A percentile compares a stretch with the other conserved stretches of the same genome.
These are phyloP conservation scores for Aspergillus haitiensis DNA, from an alignment of 495 filamentous ascomycete genomes.

Conservation along the genomic window DNA sequence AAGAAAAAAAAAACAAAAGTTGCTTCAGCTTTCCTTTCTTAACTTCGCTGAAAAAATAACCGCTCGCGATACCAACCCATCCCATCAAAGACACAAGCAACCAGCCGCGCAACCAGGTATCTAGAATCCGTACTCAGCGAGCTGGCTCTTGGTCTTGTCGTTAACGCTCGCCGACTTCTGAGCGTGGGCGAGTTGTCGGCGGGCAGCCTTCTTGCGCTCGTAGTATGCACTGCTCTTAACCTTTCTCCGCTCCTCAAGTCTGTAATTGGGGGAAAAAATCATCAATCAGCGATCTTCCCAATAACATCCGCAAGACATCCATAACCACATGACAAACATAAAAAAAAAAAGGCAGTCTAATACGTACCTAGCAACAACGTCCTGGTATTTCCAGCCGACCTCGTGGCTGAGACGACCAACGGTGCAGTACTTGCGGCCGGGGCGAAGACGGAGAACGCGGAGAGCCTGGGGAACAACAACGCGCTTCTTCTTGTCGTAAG, in stretches of 20 bases:
- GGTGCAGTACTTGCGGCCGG: slow-evolving; percentile 99
- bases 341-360: slow-evolving; percentile 2
- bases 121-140: slow-evolving; percentile 74
- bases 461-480: slow-evolving; percentile 98
- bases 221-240: slow-evolving; percentile 99
- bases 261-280: slow-evolving; percentile 37
- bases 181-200: slow-evolving; percentile 84
- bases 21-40: slow-evolving; percentile 44
- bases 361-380: slow-evolving; percentile 92
- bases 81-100: slow-evolving; percentile 50
- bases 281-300: slow-evolving; percentile 39
- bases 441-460: slow-evolving; percentile 89
- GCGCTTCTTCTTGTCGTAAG: slow-evolving; percentile 99
- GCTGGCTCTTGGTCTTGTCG: slow-evolving; percentile 66
- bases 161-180: slow-evolving; percentile 88
- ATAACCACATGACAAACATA: background rate
- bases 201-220: slow-evolving; percentile 95
- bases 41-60: slow-evolving; percentile 46
- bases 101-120: slow-evolving; percentile 49
- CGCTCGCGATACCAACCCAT: slow-evolving; percentile 48
- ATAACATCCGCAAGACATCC: background rate
- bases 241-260: slow-evolving; percentile 98
- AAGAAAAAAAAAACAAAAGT: slow-evolving; percentile 28
- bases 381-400: slow-evolving; percentile 99
- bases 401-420: slow-evolving; percentile 97